A percentile compares a stretch with the other conserved stretches of the same genome.
Conservation (phyloP, 2,329 filamentous ascomycete genomes). For the Zymoseptoria tritici region DNA sequence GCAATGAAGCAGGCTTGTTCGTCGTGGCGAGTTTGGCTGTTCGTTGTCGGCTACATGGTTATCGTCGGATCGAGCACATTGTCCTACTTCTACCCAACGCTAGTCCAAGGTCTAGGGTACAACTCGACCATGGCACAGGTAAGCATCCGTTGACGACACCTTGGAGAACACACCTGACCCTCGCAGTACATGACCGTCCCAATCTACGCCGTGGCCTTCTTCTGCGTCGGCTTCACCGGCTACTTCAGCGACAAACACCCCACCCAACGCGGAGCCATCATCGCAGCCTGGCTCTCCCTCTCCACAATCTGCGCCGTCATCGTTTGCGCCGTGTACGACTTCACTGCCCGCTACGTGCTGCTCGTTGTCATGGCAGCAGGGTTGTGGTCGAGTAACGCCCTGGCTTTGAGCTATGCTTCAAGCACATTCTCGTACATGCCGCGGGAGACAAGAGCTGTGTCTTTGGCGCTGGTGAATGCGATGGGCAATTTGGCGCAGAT, state of each 20-base stretch:
- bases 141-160: background rate
- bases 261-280: constrained; percentile 41
- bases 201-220: constrained; percentile 48
- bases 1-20: constrained; percentile 34
- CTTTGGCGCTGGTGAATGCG: constrained; percentile 26
- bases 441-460: constrained; percentile 24
- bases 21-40: constrained; percentile 43
- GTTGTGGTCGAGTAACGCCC: constrained; percentile 47
- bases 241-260: constrained; percentile 43
- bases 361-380: constrained; percentile 51
- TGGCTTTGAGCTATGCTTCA: constrained; percentile 46
- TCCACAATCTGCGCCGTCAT: constrained; percentile 34
- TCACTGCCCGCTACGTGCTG: constrained; percentile 47
- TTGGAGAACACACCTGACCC: background rate
- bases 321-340: constrained; percentile 42
- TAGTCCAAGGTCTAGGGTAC: constrained; percentile 47
- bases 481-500: constrained; percentile 29
- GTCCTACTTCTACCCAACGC: constrained; percentile 49
- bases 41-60: constrained; percentile 46
- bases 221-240: constrained; percentile 41
- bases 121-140: constrained; percentile 17
- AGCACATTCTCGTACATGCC: constrained; percentile 45
- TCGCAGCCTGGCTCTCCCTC: constrained; percentile 42
- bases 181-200: constrained; percentile 22
- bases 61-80: constrained; percentile 45